Conservation (phyloP, 2,329 filamentous ascomycete species). For the Colletotrichum higginsianum region DNA sequence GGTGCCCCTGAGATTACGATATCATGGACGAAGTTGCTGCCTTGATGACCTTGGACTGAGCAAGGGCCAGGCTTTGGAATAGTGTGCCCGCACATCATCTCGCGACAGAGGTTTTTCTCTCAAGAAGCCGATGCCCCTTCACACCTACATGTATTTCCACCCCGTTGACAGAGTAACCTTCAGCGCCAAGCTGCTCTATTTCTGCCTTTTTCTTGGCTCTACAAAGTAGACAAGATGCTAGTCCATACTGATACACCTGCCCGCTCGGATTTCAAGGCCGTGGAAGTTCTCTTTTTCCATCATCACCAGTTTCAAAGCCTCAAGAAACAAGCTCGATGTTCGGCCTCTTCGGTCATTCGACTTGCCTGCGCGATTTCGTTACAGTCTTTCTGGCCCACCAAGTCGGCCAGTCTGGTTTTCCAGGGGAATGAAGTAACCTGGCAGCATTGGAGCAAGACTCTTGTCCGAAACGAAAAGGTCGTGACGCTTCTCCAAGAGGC, state of each 20-base stretch:
- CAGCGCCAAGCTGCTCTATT: neutral
- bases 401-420: neutral
- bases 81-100: too few relatives aligned
- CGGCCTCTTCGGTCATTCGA: slow-evolving; percentile 16
- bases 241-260: too few relatives aligned
- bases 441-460: neutral
- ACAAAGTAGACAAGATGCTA: neutral
- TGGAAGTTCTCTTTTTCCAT: slow-evolving; percentile 12
- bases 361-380: slow-evolving; percentile 24
- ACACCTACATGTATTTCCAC: neutral
- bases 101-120: neutral
- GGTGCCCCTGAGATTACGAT: too few relatives aligned
- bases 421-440: slow-evolving; percentile 6
- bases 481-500: neutral
- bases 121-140: neutral
- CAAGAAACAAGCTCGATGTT: slow-evolving; percentile 18
- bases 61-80: neutral
- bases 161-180: neutral
- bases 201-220: neutral
- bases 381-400: slow-evolving; percentile 6
- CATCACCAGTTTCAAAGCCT: neutral
- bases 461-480: neutral
- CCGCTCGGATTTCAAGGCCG: neutral
- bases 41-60: too few relatives aligned
- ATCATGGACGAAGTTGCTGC: neutral